Evolutionary conservation across 2,329 filamentous ascomycete species (phyloP), one percentile per base, ranked within the genome.

Genomic region (Fusarium brachygibbosum): DNA sequence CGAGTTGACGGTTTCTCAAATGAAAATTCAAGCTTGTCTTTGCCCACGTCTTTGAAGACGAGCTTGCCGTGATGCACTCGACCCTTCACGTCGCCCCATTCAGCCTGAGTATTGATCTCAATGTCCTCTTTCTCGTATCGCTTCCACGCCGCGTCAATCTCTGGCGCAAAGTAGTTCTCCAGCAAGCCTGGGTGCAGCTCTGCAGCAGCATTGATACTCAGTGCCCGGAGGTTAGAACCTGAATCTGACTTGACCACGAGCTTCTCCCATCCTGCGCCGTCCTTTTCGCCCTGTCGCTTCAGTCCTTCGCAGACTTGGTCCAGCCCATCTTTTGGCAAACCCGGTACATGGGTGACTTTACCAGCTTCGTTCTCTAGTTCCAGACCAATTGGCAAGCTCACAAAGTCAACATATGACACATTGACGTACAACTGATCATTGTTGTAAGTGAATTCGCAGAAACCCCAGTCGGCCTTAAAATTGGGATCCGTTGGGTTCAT

Each of bases 331-430:
- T 77, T 53, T 3, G 82, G 82, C 65, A 88, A 77, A 25, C 87
- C 87, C n/a, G 78, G 76, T 12, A 88, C 86, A 17, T 75, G 79
- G 66, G 83, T 82, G 19, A 80, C 75, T 13, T 70, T 67, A 44
- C 85, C 86, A 44, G 78, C 76, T 21, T 80, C 81, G 63, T 83
- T 85, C 56, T 79, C 78, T 45, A 90, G 83, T 63, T 79, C 76
- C 67, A 90, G 82, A 2, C 86, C 84, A 52, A 91, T 84, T n/a
- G 90, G 89, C 70, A 91, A 76, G 71, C 82, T 82, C 65, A 93
- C 86, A 78, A 94, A 94, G 81, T 94, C 92, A 54, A 94, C 92
- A 76, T 91, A 90, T 66, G 85, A 88, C 72, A 94, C 89, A 71
- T 92, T 92, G 71, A 87, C 88, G 74, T 87, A 92, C 7, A 92